Evolutionary conservation across 169 alveolate species (phyloP).

Genomic region (Plasmodium relictum): DNA sequence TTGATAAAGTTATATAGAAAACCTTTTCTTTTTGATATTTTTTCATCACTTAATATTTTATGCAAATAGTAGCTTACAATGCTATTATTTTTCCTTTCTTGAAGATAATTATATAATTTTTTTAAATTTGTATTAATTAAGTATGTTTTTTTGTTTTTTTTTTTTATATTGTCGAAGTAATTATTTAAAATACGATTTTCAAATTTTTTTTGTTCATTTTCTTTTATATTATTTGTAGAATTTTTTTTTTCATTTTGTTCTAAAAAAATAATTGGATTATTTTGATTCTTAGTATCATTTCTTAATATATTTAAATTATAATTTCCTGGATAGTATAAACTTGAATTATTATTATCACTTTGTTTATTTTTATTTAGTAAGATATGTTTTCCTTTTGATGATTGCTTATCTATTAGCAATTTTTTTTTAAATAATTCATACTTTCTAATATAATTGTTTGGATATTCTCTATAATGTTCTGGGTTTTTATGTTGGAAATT

Average conservation of each 20-base stretch:
- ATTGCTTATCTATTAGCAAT: constrained; percentile 2
- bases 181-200: background rate
- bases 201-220: constrained; percentile 9
- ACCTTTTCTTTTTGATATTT: constrained; percentile 16
- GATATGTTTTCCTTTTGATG: constrained; percentile 1
- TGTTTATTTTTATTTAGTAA: background rate
- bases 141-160: constrained; percentile 6
- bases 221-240: background rate
- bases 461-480: background rate
- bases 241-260: background rate
- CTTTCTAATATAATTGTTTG: background rate
- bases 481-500: constrained; percentile 1
- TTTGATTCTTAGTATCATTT: background rate
- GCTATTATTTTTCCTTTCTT: background rate
- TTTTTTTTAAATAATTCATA: background rate
- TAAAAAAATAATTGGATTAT: background rate
- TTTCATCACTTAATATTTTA: constrained; percentile 2
- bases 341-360: background rate
- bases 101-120: constrained; percentile 37
- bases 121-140: constrained; percentile 7
- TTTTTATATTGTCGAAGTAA: background rate
- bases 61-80: constrained; percentile 3
- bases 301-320: constrained; percentile 11
- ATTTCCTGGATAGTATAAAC: background rate
- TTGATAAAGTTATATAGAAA: constrained; percentile 17